Conservation (phyloP, 106 monocot genomes). For the Platanthera zijinensis region DNA sequence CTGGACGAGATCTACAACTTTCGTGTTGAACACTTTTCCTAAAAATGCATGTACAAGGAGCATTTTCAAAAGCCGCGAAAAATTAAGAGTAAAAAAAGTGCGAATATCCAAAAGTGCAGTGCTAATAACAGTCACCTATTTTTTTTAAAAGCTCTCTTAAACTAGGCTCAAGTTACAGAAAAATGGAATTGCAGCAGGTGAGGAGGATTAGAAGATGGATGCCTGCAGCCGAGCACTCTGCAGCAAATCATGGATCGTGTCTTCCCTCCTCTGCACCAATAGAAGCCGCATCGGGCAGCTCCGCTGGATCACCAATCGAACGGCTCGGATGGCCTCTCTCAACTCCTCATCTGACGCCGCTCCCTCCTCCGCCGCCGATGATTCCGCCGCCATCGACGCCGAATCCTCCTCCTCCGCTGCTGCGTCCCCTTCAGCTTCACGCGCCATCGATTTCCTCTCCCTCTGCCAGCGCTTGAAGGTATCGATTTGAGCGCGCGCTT, state of each 20-base stretch:
- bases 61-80: too few species aligned
- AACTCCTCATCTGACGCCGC: not conserved
- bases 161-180: too few species aligned
- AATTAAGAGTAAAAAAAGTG: too few species aligned
- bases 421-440: slow-evolving; percentile 17
- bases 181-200: too few species aligned
- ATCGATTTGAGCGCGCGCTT: not conserved
- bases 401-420: slow-evolving; percentile 14
- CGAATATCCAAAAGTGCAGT: too few species aligned
- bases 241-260: not conserved
- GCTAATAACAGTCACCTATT: too few species aligned
- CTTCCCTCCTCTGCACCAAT: slow-evolving; percentile 1
- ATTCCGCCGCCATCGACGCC: slow-evolving; percentile 4
- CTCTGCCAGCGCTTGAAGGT: slow-evolving; percentile 9
- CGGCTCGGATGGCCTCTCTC: slow-evolving; percentile 17
- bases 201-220: not conserved
- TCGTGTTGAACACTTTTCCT: too few species aligned
- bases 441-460: not conserved
- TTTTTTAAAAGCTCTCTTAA: too few species aligned
- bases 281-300: not conserved
- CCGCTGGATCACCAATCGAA: slow-evolving; percentile 14
- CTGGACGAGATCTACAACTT: too few species aligned
- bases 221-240: not conserved
- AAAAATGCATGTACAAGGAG: too few species aligned
- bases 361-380: not conserved